Percentiles rank a stretch among this genome's conserved stretches.
Conservation (phyloP, 2,329 filamentous ascomycete species). For the Epicoccum sorghinum region DNA sequence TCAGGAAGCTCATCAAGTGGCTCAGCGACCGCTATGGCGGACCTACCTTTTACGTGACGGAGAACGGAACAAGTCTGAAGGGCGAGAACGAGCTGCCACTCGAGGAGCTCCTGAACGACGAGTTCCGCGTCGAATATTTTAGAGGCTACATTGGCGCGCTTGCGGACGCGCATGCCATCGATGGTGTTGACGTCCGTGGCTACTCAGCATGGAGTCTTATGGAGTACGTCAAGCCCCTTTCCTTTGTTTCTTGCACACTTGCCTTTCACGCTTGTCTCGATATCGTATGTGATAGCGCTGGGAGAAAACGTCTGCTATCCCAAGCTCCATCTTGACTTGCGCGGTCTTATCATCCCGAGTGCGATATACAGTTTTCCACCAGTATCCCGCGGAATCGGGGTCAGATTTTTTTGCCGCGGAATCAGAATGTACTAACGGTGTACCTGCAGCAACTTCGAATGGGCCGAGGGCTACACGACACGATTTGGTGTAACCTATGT, state of each 20-base stretch:
- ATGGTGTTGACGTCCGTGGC: constrained; percentile 78
- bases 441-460: constrained; percentile 74
- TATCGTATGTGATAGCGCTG: not conserved
- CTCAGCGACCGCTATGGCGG: constrained; percentile 72
- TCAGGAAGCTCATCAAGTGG: constrained; percentile 68
- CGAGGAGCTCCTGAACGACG: constrained; percentile 76
- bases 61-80: constrained; percentile 85
- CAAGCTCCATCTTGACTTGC: not conserved
- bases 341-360: not conserved
- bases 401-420: not conserved
- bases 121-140: constrained; percentile 83
- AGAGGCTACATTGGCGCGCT: constrained; percentile 76
- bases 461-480: constrained; percentile 90
- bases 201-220: constrained; percentile 89
- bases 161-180: constrained; percentile 71
- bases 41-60: constrained; percentile 84
- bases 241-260: constrained; percentile 8
- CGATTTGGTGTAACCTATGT: constrained; percentile 85
- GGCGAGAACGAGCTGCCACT: constrained; percentile 77
- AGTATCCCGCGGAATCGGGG: constrained; percentile 1
- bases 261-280: not conserved
- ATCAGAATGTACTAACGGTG: constrained; percentile 23
- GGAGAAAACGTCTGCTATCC: not conserved
- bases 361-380: not conserved
- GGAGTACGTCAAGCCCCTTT: constrained; percentile 62